These are phyloP conservation scores for Dactylonectria estremocensis DNA, from an alignment of 2,329 filamentous ascomycete species.

Conservation along the genomic window DNA sequence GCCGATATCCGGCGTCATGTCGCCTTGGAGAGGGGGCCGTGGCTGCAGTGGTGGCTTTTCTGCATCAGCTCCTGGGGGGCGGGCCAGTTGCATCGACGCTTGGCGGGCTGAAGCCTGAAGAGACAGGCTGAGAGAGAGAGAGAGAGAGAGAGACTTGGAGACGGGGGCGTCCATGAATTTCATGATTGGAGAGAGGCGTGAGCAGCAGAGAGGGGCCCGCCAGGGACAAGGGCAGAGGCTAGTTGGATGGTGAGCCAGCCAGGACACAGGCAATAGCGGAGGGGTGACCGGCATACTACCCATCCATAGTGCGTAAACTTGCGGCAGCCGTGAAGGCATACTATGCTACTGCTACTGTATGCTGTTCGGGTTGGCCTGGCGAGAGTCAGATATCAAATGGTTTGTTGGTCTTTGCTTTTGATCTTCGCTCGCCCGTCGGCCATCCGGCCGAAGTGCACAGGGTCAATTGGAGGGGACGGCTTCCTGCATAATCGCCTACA, in stretches of 20 bases:
- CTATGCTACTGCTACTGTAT: no score
- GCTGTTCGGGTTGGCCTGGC: no score
- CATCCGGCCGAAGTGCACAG: not conserved
- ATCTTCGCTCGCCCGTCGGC: not conserved
- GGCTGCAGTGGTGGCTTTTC: conserved; percentile 16
- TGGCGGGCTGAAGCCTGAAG: not conserved
- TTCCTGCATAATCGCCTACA: not conserved
- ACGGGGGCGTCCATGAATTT: not conserved
- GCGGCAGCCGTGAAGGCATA: no score
- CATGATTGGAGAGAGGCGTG: not conserved
- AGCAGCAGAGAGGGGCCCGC: not conserved
- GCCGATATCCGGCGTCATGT: conserved; percentile 43
- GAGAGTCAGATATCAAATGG: not conserved
- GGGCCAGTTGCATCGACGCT: not conserved
- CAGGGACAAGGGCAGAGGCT: conserved; percentile 2
- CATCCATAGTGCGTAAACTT: no score
- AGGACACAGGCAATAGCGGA: not conserved
- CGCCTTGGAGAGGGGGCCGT: conserved; percentile 19
- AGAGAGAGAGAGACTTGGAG: no score
- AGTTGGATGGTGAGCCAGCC: not conserved
- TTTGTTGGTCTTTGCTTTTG: no score
- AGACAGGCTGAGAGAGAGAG: no score
- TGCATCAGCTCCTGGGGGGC: not conserved
- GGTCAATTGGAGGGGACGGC: not conserved
- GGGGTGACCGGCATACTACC: not conserved